Conservation (phyloP, 2,329 filamentous ascomycete genomes). For the Trichophyton simii region DNA sequence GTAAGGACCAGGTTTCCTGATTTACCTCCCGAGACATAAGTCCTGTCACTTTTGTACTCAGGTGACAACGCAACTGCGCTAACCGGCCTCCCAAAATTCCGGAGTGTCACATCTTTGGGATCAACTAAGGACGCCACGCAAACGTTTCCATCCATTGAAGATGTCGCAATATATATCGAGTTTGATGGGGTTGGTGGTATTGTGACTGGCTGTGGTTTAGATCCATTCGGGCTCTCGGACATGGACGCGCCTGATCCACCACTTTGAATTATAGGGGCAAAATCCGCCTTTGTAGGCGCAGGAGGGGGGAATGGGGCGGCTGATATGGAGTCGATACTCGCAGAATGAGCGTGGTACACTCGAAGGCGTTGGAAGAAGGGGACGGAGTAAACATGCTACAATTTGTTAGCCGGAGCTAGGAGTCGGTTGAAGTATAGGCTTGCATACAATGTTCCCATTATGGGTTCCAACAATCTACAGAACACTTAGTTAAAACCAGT, state of each 20-base stretch:
- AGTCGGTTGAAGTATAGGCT: not conserved
- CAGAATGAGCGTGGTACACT: conserved; percentile 83
- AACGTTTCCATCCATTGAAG: conserved; percentile 90
- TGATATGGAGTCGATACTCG: conserved; percentile 79
- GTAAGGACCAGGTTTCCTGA: conserved; percentile 83
- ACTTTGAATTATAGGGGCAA: not conserved
- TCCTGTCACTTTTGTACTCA: conserved; percentile 78
- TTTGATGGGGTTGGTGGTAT: conserved; percentile 71
- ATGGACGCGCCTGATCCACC: conserved; percentile 6
- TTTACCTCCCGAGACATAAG: conserved; percentile 80
- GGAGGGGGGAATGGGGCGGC: conserved; percentile 74
- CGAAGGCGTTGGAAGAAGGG: conserved; percentile 70
- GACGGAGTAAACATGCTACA: conserved; percentile 70
- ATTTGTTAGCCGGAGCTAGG: conserved; percentile 18
- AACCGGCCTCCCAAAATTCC: conserved; percentile 87
- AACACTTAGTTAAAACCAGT: conserved; percentile 12
- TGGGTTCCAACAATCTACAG: conserved; percentile 78
- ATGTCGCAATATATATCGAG: conserved; percentile 82
- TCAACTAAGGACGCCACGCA: conserved; percentile 82
- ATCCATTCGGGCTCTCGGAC: conserved; percentile 16
- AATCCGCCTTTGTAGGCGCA: conserved; percentile 22
- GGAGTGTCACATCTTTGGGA: conserved; percentile 73
- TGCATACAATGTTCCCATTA: conserved; percentile 82
- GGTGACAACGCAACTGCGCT: conserved; percentile 90
- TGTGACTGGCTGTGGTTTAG: conserved; percentile 13